Evolutionary conservation across 371 early-diverging fungal species (phyloP), one percentile per base, ranked within the genome.

Genomic region (Mortierella sp.): DNA sequence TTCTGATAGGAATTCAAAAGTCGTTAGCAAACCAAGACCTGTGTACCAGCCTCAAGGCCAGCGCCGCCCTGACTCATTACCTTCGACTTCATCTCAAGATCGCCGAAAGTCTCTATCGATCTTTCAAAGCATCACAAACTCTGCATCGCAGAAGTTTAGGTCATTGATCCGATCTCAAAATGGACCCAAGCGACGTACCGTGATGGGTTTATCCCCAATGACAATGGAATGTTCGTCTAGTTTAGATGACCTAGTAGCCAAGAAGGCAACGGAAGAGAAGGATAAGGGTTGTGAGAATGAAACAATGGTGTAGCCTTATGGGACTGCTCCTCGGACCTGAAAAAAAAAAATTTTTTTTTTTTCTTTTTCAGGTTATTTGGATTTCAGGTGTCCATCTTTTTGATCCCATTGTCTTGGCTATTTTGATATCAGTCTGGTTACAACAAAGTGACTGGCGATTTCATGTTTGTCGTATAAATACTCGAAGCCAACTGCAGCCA

Each of bases 101-200:
- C 69, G 79, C 11, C 62, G 74, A 13, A 70, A 64, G 53, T 67
- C 80, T 19, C 28, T 70, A 15, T 59, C 74, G 59, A 67, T 79
- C 19, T 43, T 79, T 2, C 80, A 79, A 9, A 67, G 63, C 38
- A 43, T 79, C 19, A 67, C 74, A 0, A 66, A 78, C 33, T 76
- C 77, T 4, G 80, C 74, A 5, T 70, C 79, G 1, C 80, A 79
- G 57, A 79, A 68, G 38, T 61, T 79, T 47, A 52, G 43, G 60
- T 67, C 74, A 6, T 24, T 79, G 65, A 68, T 79, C 5, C 45
- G 71, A 2, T 67, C 80, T 10, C 80, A 74, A 2, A 72, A 50
- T 62, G 63, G 67, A 33, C 59, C 58, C 8, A 55, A 11, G 9
- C 53, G 78, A 38, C 69, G 67, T 8, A 40, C 69, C 6, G 50